Evolutionary conservation across 306 rosid species (phyloP).

Genomic region (Fragaria vesca): DNA sequence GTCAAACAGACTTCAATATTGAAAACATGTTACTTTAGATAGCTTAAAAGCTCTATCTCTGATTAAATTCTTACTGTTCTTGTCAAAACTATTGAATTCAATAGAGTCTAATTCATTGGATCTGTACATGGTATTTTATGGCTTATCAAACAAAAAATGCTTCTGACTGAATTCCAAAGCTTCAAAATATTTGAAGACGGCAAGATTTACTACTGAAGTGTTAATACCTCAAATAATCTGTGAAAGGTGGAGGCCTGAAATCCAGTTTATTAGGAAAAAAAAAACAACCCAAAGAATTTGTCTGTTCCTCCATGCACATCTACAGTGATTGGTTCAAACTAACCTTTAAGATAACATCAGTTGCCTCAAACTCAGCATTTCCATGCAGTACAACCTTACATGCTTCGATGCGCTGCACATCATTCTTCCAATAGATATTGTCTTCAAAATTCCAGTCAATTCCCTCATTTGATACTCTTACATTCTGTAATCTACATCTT

Average conservation of each 20-base stretch:
- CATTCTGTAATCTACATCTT: slow-evolving; percentile 87
- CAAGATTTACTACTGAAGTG: not conserved
- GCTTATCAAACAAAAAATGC: not conserved
- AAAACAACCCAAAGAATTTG: not conserved
- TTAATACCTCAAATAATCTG: not conserved
- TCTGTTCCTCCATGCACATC: slow-evolving; percentile 26
- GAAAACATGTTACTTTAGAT: not conserved
- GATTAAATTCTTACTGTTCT: not conserved
- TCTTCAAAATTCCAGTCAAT: slow-evolving; percentile 66
- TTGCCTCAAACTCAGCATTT: slow-evolving; percentile 95
- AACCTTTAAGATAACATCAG: slow-evolving; percentile 76
- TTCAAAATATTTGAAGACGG: not conserved
- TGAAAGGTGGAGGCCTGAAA: not conserved
- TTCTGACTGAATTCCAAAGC: not conserved
- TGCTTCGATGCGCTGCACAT: slow-evolving; percentile 62
- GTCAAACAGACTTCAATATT: not conserved
- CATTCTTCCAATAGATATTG: slow-evolving; percentile 82
- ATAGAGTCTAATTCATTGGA: not conserved
- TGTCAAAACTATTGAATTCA: not conserved
- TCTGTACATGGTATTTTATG: not conserved
- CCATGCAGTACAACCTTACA: slow-evolving; percentile 75
- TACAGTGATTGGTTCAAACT: slow-evolving; percentile 12
- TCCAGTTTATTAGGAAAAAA: not conserved
- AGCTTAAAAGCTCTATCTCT: not conserved
- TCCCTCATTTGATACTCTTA: slow-evolving; percentile 75